Evolutionary conservation across 495 filamentous ascomycete species (phyloP), one percentile per base, ranked within the genome.

Genomic region (Trypethelium eluteriae): DNA sequence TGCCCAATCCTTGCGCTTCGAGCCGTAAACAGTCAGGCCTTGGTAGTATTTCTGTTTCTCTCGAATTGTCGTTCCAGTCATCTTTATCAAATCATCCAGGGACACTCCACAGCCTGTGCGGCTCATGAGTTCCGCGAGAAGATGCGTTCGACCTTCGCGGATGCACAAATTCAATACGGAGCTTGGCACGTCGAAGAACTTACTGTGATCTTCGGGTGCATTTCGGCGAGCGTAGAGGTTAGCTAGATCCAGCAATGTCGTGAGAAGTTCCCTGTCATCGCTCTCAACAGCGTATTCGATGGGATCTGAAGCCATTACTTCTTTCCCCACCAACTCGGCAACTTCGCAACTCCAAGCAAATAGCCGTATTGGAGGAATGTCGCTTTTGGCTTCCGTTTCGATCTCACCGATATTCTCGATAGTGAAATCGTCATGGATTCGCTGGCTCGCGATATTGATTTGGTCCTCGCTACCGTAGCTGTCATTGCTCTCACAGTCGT

Each of bases 391-490:
- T 57, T 87, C 74, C 50, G 80, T 85, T 2, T 81, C 81, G 1
- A 85, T 78, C 69, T 87, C 81, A 2, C 87, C 89, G 44, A 92
- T 76, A 68, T 89, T 84, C 2, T 92, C 88, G 65, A 90, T 80
- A 0, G 88, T 93, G 72, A 87, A 90, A 18, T 81, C 75, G 14
- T 83, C 81, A 64, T 86, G 81, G 38, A 89, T 72, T n/a, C 78
- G 75, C 62, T 83, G 76, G 32, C 68, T 64, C 18, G 75, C 71
- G 39, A 82, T 70, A 2, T 75, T 68, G 47, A 85, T 77, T 32
- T 84, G 77, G n/a, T 75, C 76, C 16, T 79, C 81, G n/a, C 76
- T 76, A 53, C 69, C 71, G n/a, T 25, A 25, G 25, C 25, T 25
- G 25, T 74, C 74, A 2, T 74, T 74, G 34, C 72, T 70, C 9